Percentiles rank a stretch among this genome's conserved stretches.
Evolutionary conservation across 116 monocot species (phyloP).

Genomic region (Iris pallida): DNA sequence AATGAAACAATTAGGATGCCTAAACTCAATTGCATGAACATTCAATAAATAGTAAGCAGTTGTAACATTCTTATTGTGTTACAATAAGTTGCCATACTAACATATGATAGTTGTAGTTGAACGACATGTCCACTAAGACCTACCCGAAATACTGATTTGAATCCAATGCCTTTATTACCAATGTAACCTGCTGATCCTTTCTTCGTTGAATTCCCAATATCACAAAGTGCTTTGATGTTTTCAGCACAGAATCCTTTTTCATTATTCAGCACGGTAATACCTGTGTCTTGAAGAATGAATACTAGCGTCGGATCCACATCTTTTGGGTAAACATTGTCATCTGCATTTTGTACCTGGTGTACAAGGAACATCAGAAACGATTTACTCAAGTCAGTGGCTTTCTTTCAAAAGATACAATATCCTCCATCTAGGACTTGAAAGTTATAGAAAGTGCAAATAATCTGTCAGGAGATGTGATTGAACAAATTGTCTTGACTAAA

Average conservation of each 20-base stretch:
- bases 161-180: conserved; percentile 96
- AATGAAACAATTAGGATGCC: too few species aligned
- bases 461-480: not conserved
- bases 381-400: not conserved
- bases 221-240: conserved; percentile 97
- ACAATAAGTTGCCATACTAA: not conserved
- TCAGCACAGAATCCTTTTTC: conserved; percentile 79
- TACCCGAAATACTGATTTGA: conserved; percentile 99
- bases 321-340: conserved; percentile 81
- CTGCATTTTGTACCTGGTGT: conserved; percentile 94
- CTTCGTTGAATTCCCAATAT: conserved; percentile 97
- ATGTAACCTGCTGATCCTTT: conserved; percentile 92
- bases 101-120: not conserved
- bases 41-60: not conserved
- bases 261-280: conserved; percentile 87
- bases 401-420: not conserved
- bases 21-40: too few species aligned
- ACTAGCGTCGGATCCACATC: conserved; percentile 71
- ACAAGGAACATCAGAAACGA: conserved; percentile 6
- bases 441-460: too few species aligned
- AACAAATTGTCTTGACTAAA: not conserved
- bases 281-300: conserved; percentile 77
- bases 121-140: not conserved
- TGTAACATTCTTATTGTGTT: not conserved
- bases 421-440: too few species aligned